These are phyloP conservation scores for Penicillium sp. DNA, from an alignment of 2,329 filamentous ascomycete genomes.

Conservation along the genomic window DNA sequence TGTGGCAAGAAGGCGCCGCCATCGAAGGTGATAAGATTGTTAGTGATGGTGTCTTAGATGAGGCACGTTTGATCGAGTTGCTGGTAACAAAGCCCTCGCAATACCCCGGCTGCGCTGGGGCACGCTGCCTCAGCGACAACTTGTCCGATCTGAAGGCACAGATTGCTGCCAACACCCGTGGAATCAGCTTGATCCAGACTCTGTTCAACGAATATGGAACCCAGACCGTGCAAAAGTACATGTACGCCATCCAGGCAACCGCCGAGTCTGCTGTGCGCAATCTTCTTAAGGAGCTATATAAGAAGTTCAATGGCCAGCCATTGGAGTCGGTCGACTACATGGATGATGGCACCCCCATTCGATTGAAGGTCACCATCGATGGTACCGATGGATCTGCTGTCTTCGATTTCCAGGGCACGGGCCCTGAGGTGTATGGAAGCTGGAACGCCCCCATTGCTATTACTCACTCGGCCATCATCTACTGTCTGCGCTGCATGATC, in stretches of 20 bases:
- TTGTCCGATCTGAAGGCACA: constrained; percentile 84
- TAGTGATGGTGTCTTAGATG: constrained; percentile 73
- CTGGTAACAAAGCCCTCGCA: constrained; percentile 71
- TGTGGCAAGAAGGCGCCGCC: constrained; percentile 50
- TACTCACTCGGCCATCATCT: constrained; percentile 81
- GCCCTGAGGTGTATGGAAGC: constrained; percentile 75
- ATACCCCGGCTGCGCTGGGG: constrained; percentile 73
- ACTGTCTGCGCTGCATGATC: constrained; percentile 77
- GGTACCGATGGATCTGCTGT: constrained; percentile 69
- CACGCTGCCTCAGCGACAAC: constrained; percentile 76
- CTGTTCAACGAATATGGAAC: constrained; percentile 77
- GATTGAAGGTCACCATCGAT: constrained; percentile 72
- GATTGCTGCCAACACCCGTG: constrained; percentile 81
- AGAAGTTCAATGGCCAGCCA: constrained; percentile 66
- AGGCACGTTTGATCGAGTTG: constrained; percentile 69
- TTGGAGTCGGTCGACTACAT: constrained; percentile 76
- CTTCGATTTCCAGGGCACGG: constrained; percentile 77
- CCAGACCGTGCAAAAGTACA: constrained; percentile 76
- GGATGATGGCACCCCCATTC: constrained; percentile 80
- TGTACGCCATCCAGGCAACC: constrained; percentile 78
- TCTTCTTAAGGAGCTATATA: constrained; percentile 69
- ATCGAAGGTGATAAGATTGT: constrained; percentile 62
- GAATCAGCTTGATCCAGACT: constrained; percentile 71
- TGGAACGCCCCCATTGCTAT: constrained; percentile 80
- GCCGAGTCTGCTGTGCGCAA: constrained; percentile 73